Conservation (phyloP, 2,329 filamentous ascomycete species). For the Exophiala calicioides region DNA sequence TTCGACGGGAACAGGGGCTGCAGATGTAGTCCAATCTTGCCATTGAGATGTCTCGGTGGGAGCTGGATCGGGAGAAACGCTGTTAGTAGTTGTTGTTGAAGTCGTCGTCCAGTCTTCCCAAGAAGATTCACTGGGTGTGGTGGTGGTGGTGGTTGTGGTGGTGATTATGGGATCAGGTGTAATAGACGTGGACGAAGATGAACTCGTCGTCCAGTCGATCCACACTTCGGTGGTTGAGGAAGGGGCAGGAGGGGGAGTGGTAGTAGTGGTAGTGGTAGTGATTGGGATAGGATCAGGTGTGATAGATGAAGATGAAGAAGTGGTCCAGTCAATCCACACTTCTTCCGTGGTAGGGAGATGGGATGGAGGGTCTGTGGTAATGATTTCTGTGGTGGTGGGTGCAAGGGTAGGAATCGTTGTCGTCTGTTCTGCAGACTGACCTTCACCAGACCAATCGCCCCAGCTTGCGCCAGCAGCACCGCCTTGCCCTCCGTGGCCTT, state of each 20-base stretch:
- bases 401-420: slow-evolving; percentile 13
- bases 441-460: slow-evolving; percentile 22
- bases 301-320: background rate
- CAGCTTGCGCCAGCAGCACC: slow-evolving; percentile 14
- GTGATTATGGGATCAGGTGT: slow-evolving; percentile 4
- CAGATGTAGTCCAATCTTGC: slow-evolving; percentile 3
- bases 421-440: slow-evolving; percentile 10
- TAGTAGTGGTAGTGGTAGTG: slow-evolving; percentile 11
- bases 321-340: slow-evolving; percentile 16
- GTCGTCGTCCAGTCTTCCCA: slow-evolving; percentile 18
- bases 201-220: slow-evolving; percentile 14
- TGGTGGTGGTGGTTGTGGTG: slow-evolving; percentile 6
- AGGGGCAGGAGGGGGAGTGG: slow-evolving; percentile 3
- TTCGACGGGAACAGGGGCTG: slow-evolving; percentile 2
- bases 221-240: slow-evolving; percentile 9
- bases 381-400: too few species aligned
- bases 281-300: slow-evolving; percentile 2
- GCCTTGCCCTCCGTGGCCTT: slow-evolving; percentile 22
- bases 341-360: slow-evolving; percentile 8
- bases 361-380: too few species aligned
- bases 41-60: slow-evolving; percentile 7
- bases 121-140: slow-evolving; percentile 7
- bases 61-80: slow-evolving; percentile 13
- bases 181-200: background rate
- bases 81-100: slow-evolving; percentile 12